Evolutionary conservation across 306 rosid genomes (phyloP).

Genomic region (Fragaria nilgerrensis): DNA sequence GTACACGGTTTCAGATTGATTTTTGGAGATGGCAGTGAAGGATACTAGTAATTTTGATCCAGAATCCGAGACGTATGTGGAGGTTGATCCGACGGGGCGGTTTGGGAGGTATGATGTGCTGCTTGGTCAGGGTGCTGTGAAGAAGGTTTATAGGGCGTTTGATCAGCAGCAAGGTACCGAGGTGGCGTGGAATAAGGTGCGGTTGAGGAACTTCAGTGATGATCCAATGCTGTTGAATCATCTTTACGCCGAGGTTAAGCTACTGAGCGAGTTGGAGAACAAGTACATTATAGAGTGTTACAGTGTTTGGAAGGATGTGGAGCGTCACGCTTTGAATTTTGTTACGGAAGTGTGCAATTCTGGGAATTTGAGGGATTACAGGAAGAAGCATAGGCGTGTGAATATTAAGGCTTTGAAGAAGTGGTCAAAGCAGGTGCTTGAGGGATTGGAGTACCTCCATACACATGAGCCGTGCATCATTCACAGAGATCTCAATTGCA

Average conservation of each 20-base stretch:
- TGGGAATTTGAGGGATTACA: conserved; percentile 80
- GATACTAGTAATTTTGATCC: conserved; percentile 28
- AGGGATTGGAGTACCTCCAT: conserved; percentile 88
- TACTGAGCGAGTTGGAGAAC: conserved; percentile 59
- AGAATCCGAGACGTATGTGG: conserved; percentile 67
- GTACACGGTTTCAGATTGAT: conserved; percentile 15
- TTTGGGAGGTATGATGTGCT: conserved; percentile 71
- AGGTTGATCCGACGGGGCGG: conserved; percentile 83
- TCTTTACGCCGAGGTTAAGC: conserved; percentile 69
- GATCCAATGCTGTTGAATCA: conserved; percentile 62
- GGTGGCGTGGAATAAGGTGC: conserved; percentile 96
- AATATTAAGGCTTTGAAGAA: conserved; percentile 84
- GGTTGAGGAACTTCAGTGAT: conserved; percentile 54
- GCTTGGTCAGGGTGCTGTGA: conserved; percentile 84
- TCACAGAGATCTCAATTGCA: conserved; percentile 95
- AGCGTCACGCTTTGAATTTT: conserved; percentile 57
- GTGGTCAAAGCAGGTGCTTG: conserved; percentile 90
- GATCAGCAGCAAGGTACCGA: conserved; percentile 92
- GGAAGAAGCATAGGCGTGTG: conserved; percentile 83
- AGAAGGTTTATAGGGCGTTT: conserved; percentile 81
- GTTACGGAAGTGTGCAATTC: conserved; percentile 87
- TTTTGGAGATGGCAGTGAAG: conserved; percentile 67
- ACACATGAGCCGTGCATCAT: conserved; percentile 88
- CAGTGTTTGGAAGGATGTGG: conserved; percentile 76
- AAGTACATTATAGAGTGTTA: conserved; percentile 73